phyloP scores from a whole-genome alignment of 2,329 filamentous ascomycete genomes.

The Chaetomium olivaceum region DNA sequence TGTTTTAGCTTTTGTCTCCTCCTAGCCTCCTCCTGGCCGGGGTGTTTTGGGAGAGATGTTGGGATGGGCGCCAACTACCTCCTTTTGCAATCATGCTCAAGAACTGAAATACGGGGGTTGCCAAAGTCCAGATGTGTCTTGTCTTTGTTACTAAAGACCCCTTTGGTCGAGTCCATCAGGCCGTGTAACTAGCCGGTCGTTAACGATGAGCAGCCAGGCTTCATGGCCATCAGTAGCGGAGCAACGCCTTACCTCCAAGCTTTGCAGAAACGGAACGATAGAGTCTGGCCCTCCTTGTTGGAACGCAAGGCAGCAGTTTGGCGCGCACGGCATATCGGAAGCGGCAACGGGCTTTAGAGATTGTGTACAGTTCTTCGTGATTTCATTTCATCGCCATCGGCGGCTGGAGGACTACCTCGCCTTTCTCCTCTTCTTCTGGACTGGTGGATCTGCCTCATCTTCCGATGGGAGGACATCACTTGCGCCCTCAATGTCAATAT shows the following conservation, averaged over 20 bases:
- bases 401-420: conserved; percentile 19
- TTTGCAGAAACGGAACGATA: background rate
- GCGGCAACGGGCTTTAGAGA: background rate
- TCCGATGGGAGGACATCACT: conserved; percentile 31
- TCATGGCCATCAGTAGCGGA: too few relatives aligned
- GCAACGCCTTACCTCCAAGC: too few relatives aligned
- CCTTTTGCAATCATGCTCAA: too few relatives aligned
- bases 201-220: background rate
- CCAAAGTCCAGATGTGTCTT: too few relatives aligned
- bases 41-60: too few relatives aligned
- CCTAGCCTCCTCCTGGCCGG: too few relatives aligned
- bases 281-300: background rate
- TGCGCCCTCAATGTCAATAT: conserved; percentile 30
- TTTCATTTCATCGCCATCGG: conserved; percentile 16
- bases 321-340: background rate
- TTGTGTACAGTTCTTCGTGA: background rate
- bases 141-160: background rate
- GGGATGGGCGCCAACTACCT: too few relatives aligned
- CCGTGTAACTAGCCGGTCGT: background rate
- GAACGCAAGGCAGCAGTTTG: background rate
- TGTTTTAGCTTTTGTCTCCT: too few relatives aligned
- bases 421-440: conserved; percentile 30
- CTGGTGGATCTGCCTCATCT: conserved; percentile 28
- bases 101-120: too few relatives aligned
- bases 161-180: background rate